Evolutionary conservation across 768 basidiomycete genomes (phyloP).

Genomic region (Hortiboletus campestris): DNA sequence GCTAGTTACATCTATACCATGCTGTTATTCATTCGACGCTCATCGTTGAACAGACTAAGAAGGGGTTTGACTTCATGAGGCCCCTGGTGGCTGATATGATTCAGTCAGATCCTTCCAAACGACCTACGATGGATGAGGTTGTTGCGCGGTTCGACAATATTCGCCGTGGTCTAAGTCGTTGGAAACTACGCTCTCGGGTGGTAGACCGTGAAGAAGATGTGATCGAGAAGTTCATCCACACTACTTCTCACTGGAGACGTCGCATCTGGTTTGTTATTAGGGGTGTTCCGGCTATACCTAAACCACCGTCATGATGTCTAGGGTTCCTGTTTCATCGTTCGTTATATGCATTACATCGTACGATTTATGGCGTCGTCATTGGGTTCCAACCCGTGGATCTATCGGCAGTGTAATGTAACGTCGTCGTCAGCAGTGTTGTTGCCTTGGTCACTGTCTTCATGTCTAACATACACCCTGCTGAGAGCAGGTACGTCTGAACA

Average conservation of each 20-base stretch:
- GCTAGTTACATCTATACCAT: conserved; percentile 13
- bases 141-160: conserved; percentile 30
- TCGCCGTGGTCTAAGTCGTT: conserved; percentile 9
- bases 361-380: no score
- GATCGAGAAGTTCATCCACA: conserved; percentile 2
- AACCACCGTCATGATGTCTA: not conserved
- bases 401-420: no score
- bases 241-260: conserved; percentile 24
- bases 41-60: no score
- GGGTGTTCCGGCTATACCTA: conserved; percentile 15
- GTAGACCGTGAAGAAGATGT: not conserved
- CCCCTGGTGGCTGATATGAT: conserved; percentile 29
- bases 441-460: no score
- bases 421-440: no score
- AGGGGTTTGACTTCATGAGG: not conserved
- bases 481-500: no score
- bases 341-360: no score
- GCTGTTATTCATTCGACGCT: no score
- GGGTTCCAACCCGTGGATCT: no score
- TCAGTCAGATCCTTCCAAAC: conserved; percentile 31
- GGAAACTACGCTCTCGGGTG: conserved; percentile 29
- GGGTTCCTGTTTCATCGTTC: no score
- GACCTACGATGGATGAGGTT: conserved; percentile 38
- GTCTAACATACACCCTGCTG: no score
- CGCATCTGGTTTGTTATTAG: conserved; percentile 15